Evolutionary conservation across 108 stramenopile species (phyloP).

Genomic region (Stephanodiscus triporus): DNA sequence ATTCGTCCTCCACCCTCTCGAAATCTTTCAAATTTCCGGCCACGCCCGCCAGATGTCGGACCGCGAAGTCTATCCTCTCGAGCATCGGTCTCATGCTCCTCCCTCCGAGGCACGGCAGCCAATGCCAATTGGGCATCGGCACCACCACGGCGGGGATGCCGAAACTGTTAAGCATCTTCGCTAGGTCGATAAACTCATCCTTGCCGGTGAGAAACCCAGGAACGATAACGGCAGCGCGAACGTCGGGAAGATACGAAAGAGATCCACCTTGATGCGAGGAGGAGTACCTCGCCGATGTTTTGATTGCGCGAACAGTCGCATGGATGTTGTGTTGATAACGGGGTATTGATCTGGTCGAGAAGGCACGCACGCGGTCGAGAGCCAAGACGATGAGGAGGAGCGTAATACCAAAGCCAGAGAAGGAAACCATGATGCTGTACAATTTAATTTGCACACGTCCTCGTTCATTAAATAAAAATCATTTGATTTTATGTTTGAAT

Average conservation of each 20-base stretch:
- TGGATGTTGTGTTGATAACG: background rate
- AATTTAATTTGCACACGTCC: no score
- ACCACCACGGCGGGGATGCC: conserved; percentile 69
- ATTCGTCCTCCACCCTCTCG: conserved; percentile 15
- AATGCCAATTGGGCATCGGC: conserved; percentile 79
- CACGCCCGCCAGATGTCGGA: conserved; percentile 59
- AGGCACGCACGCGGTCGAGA: background rate
- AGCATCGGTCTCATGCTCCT: conserved; percentile 69
- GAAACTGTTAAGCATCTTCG: conserved; percentile 42
- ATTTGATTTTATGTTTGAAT: no score
- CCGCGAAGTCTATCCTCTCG: conserved; percentile 71
- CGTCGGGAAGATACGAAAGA: conserved; percentile 31
- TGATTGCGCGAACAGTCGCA: background rate
- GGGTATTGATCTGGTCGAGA: background rate
- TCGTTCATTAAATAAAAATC: no score
- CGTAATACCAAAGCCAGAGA: background rate
- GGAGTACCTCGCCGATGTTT: background rate
- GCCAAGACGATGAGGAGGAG: background rate
- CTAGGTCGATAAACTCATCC: conserved; percentile 58
- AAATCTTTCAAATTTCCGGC: conserved; percentile 47
- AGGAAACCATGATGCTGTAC: background rate
- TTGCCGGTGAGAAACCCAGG: conserved; percentile 76
- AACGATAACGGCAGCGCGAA: conserved; percentile 72
- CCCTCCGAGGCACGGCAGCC: conserved; percentile 75
- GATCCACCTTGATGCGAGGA: conserved; percentile 9